These are phyloP conservation scores for Candida nemodendra DNA, from an alignment of 805 yeast genomes.

Conservation along the genomic window DNA sequence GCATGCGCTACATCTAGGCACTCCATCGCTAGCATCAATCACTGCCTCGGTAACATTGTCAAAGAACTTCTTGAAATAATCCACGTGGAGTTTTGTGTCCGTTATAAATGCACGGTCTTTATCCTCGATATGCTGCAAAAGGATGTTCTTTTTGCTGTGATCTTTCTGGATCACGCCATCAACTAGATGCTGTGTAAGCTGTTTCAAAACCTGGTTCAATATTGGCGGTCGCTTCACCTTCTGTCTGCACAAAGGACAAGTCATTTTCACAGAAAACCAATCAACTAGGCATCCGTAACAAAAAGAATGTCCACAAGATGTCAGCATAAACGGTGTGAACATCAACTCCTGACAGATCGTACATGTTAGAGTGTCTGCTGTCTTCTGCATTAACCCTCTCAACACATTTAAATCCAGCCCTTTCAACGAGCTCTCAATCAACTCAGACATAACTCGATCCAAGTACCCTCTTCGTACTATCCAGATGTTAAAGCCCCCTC, in stretches of 20 bases:
- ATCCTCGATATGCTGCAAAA: slow-evolving; percentile 29
- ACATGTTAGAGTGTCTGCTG: slow-evolving; percentile 43
- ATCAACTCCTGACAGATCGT: slow-evolving; percentile 68
- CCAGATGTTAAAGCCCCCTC: neutral
- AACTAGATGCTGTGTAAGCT: slow-evolving; percentile 41
- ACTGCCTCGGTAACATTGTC: slow-evolving; percentile 47
- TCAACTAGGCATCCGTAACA: slow-evolving; percentile 64
- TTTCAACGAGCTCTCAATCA: slow-evolving; percentile 10
- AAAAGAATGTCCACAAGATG: slow-evolving; percentile 71
- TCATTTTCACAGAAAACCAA: slow-evolving; percentile 57
- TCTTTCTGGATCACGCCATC: slow-evolving; percentile 36
- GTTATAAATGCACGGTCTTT: slow-evolving; percentile 36
- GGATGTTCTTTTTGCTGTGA: slow-evolving; percentile 11
- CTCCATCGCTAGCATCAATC: slow-evolving; percentile 67
- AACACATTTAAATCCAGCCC: slow-evolving; percentile 15
- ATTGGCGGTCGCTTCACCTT: slow-evolving; percentile 49
- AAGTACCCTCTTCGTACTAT: neutral
- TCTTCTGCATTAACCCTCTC: slow-evolving; percentile 18
- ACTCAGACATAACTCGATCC: slow-evolving; percentile 9
- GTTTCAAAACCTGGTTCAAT: slow-evolving; percentile 51
- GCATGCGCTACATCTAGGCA: slow-evolving; percentile 70
- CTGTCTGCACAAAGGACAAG: slow-evolving; percentile 70
- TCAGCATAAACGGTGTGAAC: slow-evolving; percentile 57
- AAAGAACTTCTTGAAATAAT: slow-evolving; percentile 51
- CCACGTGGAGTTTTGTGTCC: slow-evolving; percentile 34